Evolutionary conservation across 1,139 yeast species (phyloP).

Genomic region (Debaryomycetaceae sp.): DNA sequence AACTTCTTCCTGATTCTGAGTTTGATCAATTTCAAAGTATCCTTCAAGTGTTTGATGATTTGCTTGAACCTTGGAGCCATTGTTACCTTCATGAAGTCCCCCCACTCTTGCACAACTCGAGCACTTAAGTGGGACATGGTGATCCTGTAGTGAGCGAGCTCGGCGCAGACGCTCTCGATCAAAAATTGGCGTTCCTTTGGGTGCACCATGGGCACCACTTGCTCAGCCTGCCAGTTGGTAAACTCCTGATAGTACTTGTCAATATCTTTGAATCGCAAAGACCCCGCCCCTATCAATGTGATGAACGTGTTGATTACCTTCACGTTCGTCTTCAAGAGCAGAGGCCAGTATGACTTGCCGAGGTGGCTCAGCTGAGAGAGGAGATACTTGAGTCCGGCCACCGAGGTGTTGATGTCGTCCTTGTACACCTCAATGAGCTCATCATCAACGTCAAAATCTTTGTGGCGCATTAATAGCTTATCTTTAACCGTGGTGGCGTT

Average conservation of each 20-base stretch:
- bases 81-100: slow-evolving; percentile 22
- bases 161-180: slow-evolving; percentile 27
- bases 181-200: slow-evolving; percentile 34
- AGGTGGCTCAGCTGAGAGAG: slow-evolving; percentile 31
- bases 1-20: slow-evolving; percentile 42
- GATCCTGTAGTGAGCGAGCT: slow-evolving; percentile 26
- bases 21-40: slow-evolving; percentile 35
- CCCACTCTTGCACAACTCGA: slow-evolving; percentile 30
- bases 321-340: slow-evolving; percentile 29
- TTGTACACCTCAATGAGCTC: slow-evolving; percentile 39
- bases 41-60: slow-evolving; percentile 36
- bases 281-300: slow-evolving; percentile 32
- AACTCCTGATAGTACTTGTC: slow-evolving; percentile 36
- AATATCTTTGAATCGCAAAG: slow-evolving; percentile 41
- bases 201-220: slow-evolving; percentile 32
- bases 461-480: slow-evolving; percentile 14
- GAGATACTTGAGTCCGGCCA: slow-evolving; percentile 42
- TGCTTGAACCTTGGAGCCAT: slow-evolving; percentile 31
- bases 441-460: slow-evolving; percentile 35
- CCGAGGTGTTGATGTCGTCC: slow-evolving; percentile 37
- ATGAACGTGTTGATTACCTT: slow-evolving; percentile 29
- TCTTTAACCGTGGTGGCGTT: slow-evolving; percentile 14
- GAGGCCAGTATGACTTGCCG: slow-evolving; percentile 31
- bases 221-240: slow-evolving; percentile 27
- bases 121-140: slow-evolving; percentile 27